Evolutionary conservation across 2,329 filamentous ascomycete genomes (phyloP).

Genomic region (Ophidiomyces ophidiicola): DNA sequence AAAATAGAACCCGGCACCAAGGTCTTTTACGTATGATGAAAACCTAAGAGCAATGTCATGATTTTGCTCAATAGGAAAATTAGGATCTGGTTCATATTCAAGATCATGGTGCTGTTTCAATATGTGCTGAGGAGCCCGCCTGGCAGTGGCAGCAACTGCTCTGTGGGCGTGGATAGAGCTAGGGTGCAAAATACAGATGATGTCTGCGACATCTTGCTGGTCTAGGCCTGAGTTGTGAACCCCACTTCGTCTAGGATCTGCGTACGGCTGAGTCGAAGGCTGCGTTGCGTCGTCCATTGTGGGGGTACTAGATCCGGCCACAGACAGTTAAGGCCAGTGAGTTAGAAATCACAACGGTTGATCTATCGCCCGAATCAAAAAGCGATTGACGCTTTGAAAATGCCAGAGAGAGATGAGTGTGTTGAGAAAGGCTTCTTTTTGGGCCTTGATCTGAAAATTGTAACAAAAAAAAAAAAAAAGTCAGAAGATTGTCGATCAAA

Average conservation of each 20-base stretch:
- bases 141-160: slow-evolving; percentile 51
- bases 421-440: too few relatives aligned
- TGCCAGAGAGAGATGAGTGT: too few relatives aligned
- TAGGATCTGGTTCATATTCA: slow-evolving; percentile 30
- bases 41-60: slow-evolving; percentile 65
- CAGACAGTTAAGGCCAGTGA: not conserved
- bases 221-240: slow-evolving; percentile 71
- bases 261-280: slow-evolving; percentile 61
- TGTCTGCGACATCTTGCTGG: slow-evolving; percentile 72
- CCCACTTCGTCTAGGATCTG: slow-evolving; percentile 69
- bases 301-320: not conserved
- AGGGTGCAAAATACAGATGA: slow-evolving; percentile 79
- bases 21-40: slow-evolving; percentile 59
- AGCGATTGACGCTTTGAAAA: too few relatives aligned
- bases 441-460: too few relatives aligned
- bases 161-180: slow-evolving; percentile 58
- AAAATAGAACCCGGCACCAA: slow-evolving; percentile 66
- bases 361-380: too few relatives aligned
- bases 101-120: slow-evolving; percentile 38
- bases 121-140: slow-evolving; percentile 46
- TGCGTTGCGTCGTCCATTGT: slow-evolving; percentile 40
- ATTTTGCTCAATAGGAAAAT: slow-evolving; percentile 19
- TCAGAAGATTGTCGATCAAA: too few relatives aligned
- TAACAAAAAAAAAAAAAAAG: too few relatives aligned
- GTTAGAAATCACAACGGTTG: too few relatives aligned